Base-by-base conservation (phyloP, 2,329 filamentous ascomycete genomes). In the Chaetomiaceae sp. region DNA sequence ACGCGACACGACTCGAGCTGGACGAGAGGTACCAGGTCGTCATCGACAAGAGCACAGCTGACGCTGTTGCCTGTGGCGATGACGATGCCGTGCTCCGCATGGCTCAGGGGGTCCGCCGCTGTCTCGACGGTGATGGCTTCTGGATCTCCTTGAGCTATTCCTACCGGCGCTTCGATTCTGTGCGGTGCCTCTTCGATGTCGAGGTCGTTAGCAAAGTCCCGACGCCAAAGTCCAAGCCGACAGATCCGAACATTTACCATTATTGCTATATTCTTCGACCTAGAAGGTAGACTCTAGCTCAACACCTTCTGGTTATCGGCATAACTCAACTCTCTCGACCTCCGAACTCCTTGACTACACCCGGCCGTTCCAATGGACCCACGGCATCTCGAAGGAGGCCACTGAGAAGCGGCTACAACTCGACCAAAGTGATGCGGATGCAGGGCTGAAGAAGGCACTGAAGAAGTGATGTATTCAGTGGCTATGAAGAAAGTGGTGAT, bases 111-210 rank as follows among this genome's bases (percentile, higher is more conserved):
- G 67, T 79, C 11, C 63, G 62, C 17, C 53, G 55, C 11, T 68
- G 63, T 47, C 63, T 79, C 14, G 63, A 63, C 1, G 63, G 68
- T 0, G 66, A 58, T 4, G 74, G 72, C 0, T 54, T 72, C 14
- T 79, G 76, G 76, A 63, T 79, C 11, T 77, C 74, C 3, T 60
- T 79, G 42, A 79, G 74, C 57, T 78, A 73, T 60, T 79, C 77
- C 1, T 63, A 64, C 0, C 59, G 36, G 2, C 68, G 76, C 5
- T 79, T 77, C 50, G 63, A 69, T 5, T 63, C 65, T 2, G 40
- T 55, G 36, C 46, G 31, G 25, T 34, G 36, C 6, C 51, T 61
- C 0, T 76, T 79, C 45, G 56, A 71, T 3, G 71, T 75, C 6
- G 61, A 72, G 29, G 67, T 75, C 0, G 57, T 79, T 8, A 67